These are phyloP conservation scores for Dioscorea zingiberensis DNA, from an alignment of 106 monocot species.

Conservation along the genomic window DNA sequence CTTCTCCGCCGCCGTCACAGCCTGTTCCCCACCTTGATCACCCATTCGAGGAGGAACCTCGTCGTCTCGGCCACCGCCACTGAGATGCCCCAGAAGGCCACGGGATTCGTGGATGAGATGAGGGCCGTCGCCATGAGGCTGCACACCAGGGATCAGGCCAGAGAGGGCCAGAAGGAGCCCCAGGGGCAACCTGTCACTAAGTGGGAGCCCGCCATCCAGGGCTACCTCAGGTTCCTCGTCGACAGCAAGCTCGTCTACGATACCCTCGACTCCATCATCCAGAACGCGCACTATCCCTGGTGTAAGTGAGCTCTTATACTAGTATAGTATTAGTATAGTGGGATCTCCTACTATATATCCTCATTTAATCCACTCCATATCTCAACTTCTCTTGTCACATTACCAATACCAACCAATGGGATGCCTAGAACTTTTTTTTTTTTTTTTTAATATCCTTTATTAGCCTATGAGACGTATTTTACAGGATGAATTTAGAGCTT, in stretches of 20 bases:
- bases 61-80: constrained; percentile 6
- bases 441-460: too few relatives aligned
- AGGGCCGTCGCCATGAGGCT: constrained; percentile 60
- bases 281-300: constrained; percentile 39
- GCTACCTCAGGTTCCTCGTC: constrained; percentile 62
- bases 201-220: constrained; percentile 64
- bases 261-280: constrained; percentile 53
- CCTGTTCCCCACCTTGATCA: too few relatives aligned
- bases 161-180: constrained; percentile 63
- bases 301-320: too few relatives aligned
- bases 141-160: constrained; percentile 70
- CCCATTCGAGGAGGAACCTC: not conserved
- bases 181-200: constrained; percentile 34
- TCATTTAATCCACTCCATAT: too few relatives aligned
- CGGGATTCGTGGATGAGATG: constrained; percentile 74
- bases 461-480: too few relatives aligned
- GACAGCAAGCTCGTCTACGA: constrained; percentile 74
- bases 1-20: not conserved
- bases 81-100: constrained; percentile 30
- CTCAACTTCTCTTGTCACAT: too few relatives aligned
- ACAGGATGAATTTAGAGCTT: too few relatives aligned
- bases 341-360: too few relatives aligned
- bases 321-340: too few relatives aligned
- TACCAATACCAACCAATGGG: too few relatives aligned
- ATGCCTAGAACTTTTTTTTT: too few relatives aligned